phyloP scores from a whole-genome alignment of 495 filamentous ascomycete species.

The Umbilicaria muhlenbergii region DNA sequence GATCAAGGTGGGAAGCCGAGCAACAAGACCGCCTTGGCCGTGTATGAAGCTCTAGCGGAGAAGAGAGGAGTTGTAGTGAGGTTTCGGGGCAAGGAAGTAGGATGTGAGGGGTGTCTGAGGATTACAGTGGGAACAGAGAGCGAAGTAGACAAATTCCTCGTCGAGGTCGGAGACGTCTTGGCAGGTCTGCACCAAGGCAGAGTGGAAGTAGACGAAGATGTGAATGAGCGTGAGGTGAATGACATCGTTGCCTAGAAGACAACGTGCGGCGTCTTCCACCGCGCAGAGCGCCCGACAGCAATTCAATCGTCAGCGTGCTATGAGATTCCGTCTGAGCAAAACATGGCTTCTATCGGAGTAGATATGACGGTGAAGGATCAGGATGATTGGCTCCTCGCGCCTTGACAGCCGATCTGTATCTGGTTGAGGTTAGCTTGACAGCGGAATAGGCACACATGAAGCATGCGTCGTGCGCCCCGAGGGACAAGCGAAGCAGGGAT shows the following conservation, averaged over 20 bases:
- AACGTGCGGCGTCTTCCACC: too few relatives aligned
- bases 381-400: too few relatives aligned
- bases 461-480: too few relatives aligned
- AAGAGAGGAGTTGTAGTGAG: slow-evolving; percentile 79
- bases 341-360: too few relatives aligned
- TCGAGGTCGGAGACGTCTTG: slow-evolving; percentile 47
- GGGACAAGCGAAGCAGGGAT: too few relatives aligned
- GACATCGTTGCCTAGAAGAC: slow-evolving; percentile 10
- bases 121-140: slow-evolving; percentile 85
- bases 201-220: slow-evolving; percentile 12
- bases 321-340: too few relatives aligned
- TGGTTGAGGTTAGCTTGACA: too few relatives aligned
- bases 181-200: slow-evolving; percentile 24
- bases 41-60: slow-evolving; percentile 78
- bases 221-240: slow-evolving; percentile 17
- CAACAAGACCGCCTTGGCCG: slow-evolving; percentile 58
- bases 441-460: too few relatives aligned
- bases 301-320: too few relatives aligned
- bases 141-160: slow-evolving; percentile 66
- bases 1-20: slow-evolving; percentile 48
- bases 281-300: too few relatives aligned
- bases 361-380: too few relatives aligned
- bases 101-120: slow-evolving; percentile 74
- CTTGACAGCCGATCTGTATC: too few relatives aligned
- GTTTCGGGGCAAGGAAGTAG: slow-evolving; percentile 82